phyloP scores from a whole-genome alignment of 2,329 filamentous ascomycete genomes.

The Xenoacremonium recifei region DNA sequence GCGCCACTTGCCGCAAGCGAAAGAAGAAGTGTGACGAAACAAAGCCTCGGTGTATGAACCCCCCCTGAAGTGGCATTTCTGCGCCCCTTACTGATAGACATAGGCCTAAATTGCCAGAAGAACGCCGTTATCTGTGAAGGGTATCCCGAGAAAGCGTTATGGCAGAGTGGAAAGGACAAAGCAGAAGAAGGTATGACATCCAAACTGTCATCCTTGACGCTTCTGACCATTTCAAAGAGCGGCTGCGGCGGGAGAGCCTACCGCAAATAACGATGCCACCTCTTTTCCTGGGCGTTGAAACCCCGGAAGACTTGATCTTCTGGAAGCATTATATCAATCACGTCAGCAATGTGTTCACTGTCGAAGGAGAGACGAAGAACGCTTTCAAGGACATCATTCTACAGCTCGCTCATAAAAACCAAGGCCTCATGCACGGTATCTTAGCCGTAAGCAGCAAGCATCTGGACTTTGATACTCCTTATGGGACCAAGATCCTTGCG shows the following conservation, averaged over 20 bases:
- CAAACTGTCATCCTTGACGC: not conserved
- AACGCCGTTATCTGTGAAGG: constrained; percentile 91
- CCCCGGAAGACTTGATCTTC: constrained; percentile 73
- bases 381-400: constrained; percentile 83
- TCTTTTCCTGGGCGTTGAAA: constrained; percentile 80
- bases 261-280: constrained; percentile 58
- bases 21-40: constrained; percentile 74
- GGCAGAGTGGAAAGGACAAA: constrained; percentile 81
- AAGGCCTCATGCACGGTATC: constrained; percentile 87
- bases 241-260: constrained; percentile 46
- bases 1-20: constrained; percentile 64
- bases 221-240: constrained; percentile 38
- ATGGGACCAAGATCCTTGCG: constrained; percentile 51
- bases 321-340: constrained; percentile 80
- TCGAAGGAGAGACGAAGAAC: constrained; percentile 78
- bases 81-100: not conserved
- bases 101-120: constrained; percentile 86
- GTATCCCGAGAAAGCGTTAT: constrained; percentile 81
- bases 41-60: constrained; percentile 58
- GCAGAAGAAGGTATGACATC: constrained; percentile 60
- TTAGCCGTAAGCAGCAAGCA: constrained; percentile 81
- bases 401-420: constrained; percentile 75
- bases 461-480: constrained; percentile 58
- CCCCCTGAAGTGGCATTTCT: not conserved
- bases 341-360: constrained; percentile 76